Conservation (phyloP, 2,329 filamentous ascomycete species). For the Curvularia lunata region DNA sequence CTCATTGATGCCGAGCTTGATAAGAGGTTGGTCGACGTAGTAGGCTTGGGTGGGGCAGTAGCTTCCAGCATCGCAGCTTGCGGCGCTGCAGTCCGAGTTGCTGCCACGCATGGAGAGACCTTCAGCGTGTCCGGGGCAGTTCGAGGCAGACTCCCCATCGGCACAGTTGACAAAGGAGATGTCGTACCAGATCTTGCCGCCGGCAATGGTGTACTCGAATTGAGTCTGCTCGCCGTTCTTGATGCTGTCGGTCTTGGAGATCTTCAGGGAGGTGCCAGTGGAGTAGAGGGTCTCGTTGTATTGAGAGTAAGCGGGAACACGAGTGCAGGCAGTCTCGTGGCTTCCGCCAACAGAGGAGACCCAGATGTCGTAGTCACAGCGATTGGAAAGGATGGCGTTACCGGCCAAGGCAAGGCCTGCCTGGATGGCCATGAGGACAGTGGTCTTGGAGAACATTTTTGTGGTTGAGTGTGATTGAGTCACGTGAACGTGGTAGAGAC, state of each 20-base stretch:
- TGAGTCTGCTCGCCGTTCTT: slow-evolving; percentile 32
- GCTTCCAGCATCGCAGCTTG: slow-evolving; percentile 24
- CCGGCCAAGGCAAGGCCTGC: slow-evolving; percentile 27
- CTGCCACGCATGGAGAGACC: slow-evolving; percentile 29
- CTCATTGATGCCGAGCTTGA: slow-evolving; percentile 31
- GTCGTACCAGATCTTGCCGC: slow-evolving; percentile 33
- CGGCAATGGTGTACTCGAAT: slow-evolving; percentile 35
- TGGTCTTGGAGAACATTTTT: slow-evolving; percentile 29
- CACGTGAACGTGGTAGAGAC: background rate
- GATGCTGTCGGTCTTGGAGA: slow-evolving; percentile 34
- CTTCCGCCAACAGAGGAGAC: slow-evolving; percentile 30
- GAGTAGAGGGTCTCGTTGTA: slow-evolving; percentile 29
- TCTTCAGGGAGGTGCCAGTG: slow-evolving; percentile 30
- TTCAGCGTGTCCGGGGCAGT: slow-evolving; percentile 32
- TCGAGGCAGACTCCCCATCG: slow-evolving; percentile 23
- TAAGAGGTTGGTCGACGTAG: slow-evolving; percentile 32
- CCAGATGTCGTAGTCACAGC: slow-evolving; percentile 37
- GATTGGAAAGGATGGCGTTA: slow-evolving; percentile 35
- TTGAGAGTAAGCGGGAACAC: slow-evolving; percentile 26
- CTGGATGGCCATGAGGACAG: slow-evolving; percentile 25
- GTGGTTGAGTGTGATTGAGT: background rate
- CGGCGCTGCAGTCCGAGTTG: slow-evolving; percentile 20
- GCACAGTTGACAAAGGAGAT: slow-evolving; percentile 41
- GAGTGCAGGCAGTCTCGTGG: slow-evolving; percentile 15
- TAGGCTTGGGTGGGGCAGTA: slow-evolving; percentile 37